Base-by-base conservation (phyloP, 2,329 filamentous ascomycete species). In the Paracoccidioides lutzii region DNA sequence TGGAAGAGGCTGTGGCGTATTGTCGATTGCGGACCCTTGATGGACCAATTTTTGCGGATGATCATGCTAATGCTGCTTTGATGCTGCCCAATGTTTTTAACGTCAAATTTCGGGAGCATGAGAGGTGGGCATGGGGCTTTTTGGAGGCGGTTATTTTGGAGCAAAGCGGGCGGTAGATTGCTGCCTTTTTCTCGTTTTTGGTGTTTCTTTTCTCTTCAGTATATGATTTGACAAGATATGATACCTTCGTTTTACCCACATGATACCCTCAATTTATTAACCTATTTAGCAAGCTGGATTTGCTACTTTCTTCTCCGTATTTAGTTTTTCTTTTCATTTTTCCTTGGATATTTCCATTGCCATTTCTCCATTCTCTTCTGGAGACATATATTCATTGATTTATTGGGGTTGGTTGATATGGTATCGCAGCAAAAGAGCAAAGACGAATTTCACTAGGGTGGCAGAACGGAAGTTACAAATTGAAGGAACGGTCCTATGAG, bases 61-160 rank as follows among this genome's bases (percentile, higher is more conserved):
- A 87, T 60, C 89, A 95, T 74, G 88, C 87, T 46, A 89, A 91
- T 78, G 82, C 83, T 60, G 71, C 72, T 57, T 78, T 80, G 67
- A 67, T 88, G 3, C 69, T 89, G 53, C 82, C 83, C 12, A 72
- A 73, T 57, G 69, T 81, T 33, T 87, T 87, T 64, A 85, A 86
- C 65, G 72, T 74, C 1, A 69, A 71, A 0, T 83, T 89, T 65
- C 74, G 81, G 57, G 76, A 73, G 66, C 72, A 76, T 52, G 85
- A 88, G 69, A 70, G 73, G 53, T 75, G 74, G 63, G 84, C 84
- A 14, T 64, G 67, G 53, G 65, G 67, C 52, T 60, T 69, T 59
- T 60, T 77, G 62, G 65, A 69, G 54, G 60, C 70, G 56, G 49
- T 71, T 54, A 54, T 64, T 60, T 5, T 60, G 55, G 43, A 55